Evolutionary conservation across 2,329 filamentous ascomycete species (phyloP).

Genomic region (Paecilomyces niveus): DNA sequence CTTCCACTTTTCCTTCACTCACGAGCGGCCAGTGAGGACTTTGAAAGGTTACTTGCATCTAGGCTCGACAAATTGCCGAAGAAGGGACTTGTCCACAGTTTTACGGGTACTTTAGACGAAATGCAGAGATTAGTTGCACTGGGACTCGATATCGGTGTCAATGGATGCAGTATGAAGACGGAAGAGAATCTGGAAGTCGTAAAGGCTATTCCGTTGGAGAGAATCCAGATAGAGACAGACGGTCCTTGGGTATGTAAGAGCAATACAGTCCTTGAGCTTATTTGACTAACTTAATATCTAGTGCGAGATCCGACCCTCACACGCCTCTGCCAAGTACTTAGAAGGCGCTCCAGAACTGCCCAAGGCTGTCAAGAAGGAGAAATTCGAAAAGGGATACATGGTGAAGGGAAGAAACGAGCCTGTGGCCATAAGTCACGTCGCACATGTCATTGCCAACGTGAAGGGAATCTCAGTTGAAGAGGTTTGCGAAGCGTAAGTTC

Average conservation of each 20-base stretch:
- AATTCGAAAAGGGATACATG: slow-evolving; percentile 79
- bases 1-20: slow-evolving; percentile 90
- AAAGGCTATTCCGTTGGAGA: slow-evolving; percentile 65
- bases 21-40: slow-evolving; percentile 77
- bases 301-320: slow-evolving; percentile 87
- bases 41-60: slow-evolving; percentile 62
- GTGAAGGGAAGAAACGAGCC: slow-evolving; percentile 95
- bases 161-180: slow-evolving; percentile 95
- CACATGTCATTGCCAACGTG: slow-evolving; percentile 78
- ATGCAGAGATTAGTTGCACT: slow-evolving; percentile 72
- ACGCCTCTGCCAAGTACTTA: slow-evolving; percentile 73
- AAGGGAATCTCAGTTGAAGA: slow-evolving; percentile 74
- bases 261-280: neutral
- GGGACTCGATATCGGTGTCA: slow-evolving; percentile 87
- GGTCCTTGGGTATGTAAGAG: slow-evolving; percentile 63
- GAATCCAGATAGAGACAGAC: slow-evolving; percentile 91
- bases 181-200: slow-evolving; percentile 84
- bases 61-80: slow-evolving; percentile 60
- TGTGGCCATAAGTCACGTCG: slow-evolving; percentile 76
- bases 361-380: slow-evolving; percentile 91
- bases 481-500: slow-evolving; percentile 67
- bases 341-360: slow-evolving; percentile 64
- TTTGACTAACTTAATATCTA: slow-evolving; percentile 11
- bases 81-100: slow-evolving; percentile 85
- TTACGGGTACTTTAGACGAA: slow-evolving; percentile 81